Base-by-base conservation (phyloP, 176 grass and related monocot species). In the Alloteropsis semialata region DNA sequence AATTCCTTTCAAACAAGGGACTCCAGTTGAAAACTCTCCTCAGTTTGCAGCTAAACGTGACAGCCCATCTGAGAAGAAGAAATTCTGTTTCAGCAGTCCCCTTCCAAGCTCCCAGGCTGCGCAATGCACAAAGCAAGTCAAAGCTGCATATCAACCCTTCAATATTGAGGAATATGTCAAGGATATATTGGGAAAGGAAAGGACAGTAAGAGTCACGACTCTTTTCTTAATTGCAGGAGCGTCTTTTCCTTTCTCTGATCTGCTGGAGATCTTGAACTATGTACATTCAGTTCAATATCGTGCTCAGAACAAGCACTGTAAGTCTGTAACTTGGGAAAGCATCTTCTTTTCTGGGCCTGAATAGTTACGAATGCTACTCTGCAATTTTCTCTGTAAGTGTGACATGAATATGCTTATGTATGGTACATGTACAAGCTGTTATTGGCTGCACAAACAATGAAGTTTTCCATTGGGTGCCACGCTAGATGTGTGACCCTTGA, bases 391-490 rank as follows among this genome's bases (percentile, higher is more conserved):
- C 53, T 70, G 51, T 50, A 69, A 30, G 25, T 33, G 56, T 65
- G 27, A 59, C 41, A 63, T 12, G 42, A 60, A 34, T 30, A 10
- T 56, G 44, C 48, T 74, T 87, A 94, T 36, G 86, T 63, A 59
- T 87, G 81, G 50, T 94, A 94, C 92, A 94, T 89, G 89, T 89
- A 87, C 72, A 94, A 87, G 65, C 87, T 94, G 82, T 83, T 83
- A 38, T 85, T 85, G 19, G 89, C 87, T 81, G 92, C 89, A 76
- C 87, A 94, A 14, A 85, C 77, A 29, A 91, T 68, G 71, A 83
- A 82, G 71, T 89, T 89, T 69, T 91, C 92, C 11, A 28, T 78
- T 36, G 87, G 92, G 39, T 94, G 92, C 89, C 92, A 94, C 15
- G 89, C 81, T 48, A 94, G 62, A 78, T 89, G 86, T 62, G 83